Evolutionary conservation across 768 basidiomycete genomes (phyloP).

Genomic region (Hypholoma fasciculare): DNA sequence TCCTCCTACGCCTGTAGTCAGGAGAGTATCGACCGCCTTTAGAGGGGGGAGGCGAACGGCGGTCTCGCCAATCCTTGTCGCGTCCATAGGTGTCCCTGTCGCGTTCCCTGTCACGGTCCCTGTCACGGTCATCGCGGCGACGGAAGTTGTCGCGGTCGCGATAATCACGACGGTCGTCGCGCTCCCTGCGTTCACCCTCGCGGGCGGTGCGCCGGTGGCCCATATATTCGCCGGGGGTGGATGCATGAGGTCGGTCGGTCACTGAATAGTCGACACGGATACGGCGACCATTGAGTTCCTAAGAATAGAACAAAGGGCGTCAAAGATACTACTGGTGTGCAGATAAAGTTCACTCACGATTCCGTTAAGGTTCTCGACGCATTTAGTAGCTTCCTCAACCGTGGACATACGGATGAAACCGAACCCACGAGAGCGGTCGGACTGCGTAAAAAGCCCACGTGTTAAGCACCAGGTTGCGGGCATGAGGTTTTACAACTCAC

Average conservation of each 20-base stretch:
- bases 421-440: constrained; percentile 95
- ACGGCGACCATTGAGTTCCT: constrained; percentile 94
- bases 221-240: constrained; percentile 98
- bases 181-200: constrained; percentile 34
- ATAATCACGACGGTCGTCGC: constrained; percentile 32
- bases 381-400: constrained; percentile 85
- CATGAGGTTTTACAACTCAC: constrained; percentile 48
- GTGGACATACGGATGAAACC: constrained; percentile 95
- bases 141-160: constrained; percentile 38
- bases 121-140: constrained; percentile 48
- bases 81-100: constrained; percentile 69
- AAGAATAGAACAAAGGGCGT: constrained; percentile 4
- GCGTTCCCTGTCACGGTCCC: constrained; percentile 52
- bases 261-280: constrained; percentile 98
- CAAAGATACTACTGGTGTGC: background rate
- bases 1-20: constrained; percentile 72
- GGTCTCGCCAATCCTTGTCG: constrained; percentile 79
- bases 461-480: constrained; percentile 8
- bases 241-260: constrained; percentile 90
- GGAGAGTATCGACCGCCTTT: constrained; percentile 73
- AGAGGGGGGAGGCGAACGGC: constrained; percentile 70
- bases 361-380: constrained; percentile 91
- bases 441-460: constrained; percentile 42
- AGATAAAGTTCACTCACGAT: constrained; percentile 53
- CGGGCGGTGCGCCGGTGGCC: constrained; percentile 70